Conservation (phyloP, 169 alveolate species). For the Plasmodium yoelii region DNA sequence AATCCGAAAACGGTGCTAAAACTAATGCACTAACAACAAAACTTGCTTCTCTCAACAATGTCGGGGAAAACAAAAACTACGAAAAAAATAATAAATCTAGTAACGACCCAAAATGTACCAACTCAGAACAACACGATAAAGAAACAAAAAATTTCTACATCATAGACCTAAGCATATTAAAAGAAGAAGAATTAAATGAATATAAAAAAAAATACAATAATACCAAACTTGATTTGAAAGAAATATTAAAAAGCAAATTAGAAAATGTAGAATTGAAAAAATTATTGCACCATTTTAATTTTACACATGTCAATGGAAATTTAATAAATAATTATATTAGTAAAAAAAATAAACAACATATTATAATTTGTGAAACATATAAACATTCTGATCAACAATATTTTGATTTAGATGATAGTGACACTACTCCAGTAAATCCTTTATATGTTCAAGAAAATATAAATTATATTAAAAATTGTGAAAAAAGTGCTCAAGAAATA, state of each 20-base stretch:
- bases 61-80: no score
- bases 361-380: not conserved
- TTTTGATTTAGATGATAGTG: no score
- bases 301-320: conserved; percentile 11
- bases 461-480: no score
- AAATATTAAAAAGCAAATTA: conserved; percentile 16
- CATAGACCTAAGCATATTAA: conserved; percentile 25
- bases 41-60: no score
- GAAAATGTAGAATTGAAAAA: conserved; percentile 34
- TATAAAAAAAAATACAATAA: not conserved
- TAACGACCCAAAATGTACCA: no score
- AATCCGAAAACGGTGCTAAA: no score
- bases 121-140: no score
- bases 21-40: no score
- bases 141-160: no score
- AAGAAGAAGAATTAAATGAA: conserved; percentile 26
- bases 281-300: conserved; percentile 15
- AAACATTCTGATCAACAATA: no score
- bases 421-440: not conserved
- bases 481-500: not conserved
- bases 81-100: no score
- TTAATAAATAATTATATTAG: not conserved
- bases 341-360: conserved; percentile 1
- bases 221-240: not conserved
- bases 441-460: not conserved